These are phyloP conservation scores for Moricandia moricandioides DNA, from an alignment of 345 rosid species.

Conservation along the genomic window DNA sequence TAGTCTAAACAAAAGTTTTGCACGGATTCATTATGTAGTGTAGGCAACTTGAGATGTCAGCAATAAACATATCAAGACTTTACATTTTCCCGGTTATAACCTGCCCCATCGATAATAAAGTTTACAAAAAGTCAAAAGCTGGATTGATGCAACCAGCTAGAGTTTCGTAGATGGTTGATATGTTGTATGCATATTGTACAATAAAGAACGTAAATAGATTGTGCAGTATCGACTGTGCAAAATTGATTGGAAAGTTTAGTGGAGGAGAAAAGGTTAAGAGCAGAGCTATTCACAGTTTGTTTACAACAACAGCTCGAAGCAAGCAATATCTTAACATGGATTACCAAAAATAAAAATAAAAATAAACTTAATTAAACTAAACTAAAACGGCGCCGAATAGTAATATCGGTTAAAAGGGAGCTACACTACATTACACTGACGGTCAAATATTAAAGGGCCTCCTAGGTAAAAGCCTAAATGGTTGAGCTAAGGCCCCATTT, in stretches of 20 bases:
- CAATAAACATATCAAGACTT: conserved; percentile 21
- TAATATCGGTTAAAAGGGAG: no score
- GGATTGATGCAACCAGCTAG: neutral
- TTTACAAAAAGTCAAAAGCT: conserved; percentile 6
- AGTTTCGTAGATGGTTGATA: neutral
- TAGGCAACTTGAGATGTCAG: conserved; percentile 22
- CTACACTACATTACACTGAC: neutral
- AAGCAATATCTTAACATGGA: neutral
- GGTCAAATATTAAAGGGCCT: neutral
- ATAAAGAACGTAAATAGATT: no score
- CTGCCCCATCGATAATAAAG: conserved; percentile 14
- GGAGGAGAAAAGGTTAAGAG: neutral
- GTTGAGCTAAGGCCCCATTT: no score
- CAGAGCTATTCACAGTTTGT: no score
- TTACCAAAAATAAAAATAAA: no score
- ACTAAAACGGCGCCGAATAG: neutral
- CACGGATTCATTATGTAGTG: neutral
- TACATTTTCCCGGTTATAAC: neutral
- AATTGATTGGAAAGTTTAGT: neutral
- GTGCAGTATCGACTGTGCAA: neutral
- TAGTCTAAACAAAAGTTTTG: neutral
- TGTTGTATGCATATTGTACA: no score
- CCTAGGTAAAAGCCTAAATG: no score
- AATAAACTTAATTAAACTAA: neutral
- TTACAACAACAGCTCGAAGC: conserved; percentile 18